Base-by-base conservation (phyloP, 106 monocot genomes). In the Allium sativum region DNA sequence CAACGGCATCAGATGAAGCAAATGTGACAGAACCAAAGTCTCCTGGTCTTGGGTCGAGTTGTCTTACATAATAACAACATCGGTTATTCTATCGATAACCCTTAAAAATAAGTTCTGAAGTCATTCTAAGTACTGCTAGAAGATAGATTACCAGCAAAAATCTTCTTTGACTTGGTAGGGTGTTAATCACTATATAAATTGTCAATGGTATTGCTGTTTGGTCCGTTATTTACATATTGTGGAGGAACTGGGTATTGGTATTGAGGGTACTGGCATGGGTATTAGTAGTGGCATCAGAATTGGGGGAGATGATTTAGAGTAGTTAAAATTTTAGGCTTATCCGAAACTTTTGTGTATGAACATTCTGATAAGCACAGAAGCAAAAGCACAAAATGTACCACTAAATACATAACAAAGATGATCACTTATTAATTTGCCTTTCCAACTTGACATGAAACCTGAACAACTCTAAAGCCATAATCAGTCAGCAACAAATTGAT, bases 401-500 rank as follows among this genome's bases (percentile, higher is more conserved):
- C 5, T 7, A n/a, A n/a, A 22, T 9, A 50, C 48, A 50, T 15
- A 50, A 16, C 2, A 56, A 56, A 56, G 5, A 56, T 21, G 48
- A 74, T 12, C 18, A 96, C 96, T 8, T 96, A 84, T 56, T 96
- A 90, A 45, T 91, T 70, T 3, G 95, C 81, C 64, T 88, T 84
- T 10, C 96, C 96, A 61, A 96, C 67, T 1, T 71, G 66, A 43
- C 70, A 62, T 0, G 84, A 76, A 31, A 90, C 90, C 16, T 82
- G 81, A 10, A 96, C 80, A 18, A 91, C 82, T 0, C 81, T 74
- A 9, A 76, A 55, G 12, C 68, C 84, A 18, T 14, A 58, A 7
- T 84, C 84, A 0, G 80, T 80, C 96, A 96, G 91, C 46, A 96
- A 58, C 16, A 96, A 68, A 18, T 84, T 80, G 90, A 91, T 91